Evolutionary conservation across 2,329 filamentous ascomycete species (phyloP), one percentile per base, ranked within the genome.

Genomic region (Exophiala calicioides): DNA sequence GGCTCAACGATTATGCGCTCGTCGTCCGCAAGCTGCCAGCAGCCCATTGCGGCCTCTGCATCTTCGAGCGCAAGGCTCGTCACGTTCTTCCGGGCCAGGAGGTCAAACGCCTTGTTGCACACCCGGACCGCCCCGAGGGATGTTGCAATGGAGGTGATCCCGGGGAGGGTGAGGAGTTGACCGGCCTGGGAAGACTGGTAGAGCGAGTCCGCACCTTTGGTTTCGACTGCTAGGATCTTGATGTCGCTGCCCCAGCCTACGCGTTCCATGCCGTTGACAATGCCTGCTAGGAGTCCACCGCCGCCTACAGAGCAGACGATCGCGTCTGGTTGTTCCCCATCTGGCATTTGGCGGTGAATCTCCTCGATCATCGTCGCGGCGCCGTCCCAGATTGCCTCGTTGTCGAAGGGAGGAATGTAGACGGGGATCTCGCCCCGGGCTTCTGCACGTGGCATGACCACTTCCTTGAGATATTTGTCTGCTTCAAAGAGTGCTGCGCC

Each of bases 1-100:
- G 85, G 74, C 71, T 97, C 91, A 3, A 95, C 88, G 47, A 95
- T 72, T 46, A 91, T 70, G 18, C 85, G 73, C 58, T 90, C 87
- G 51, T 95, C 89, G 56, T 96, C 86, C 7, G 88, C 84, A 52
- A 96, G 83, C 19, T 80, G 74, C 59, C 85, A 82, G 43, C 85
- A 86, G 3, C 83, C 89, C 68, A 84, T 79, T n/a, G 87, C 89
- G 0, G 91, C 90, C 61, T 93, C 87, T 3, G 81, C 82, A 59
- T 93, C 88, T 2, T 74, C 76, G 7, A 93, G 72, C 0, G 88
- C 84, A 2, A 79, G 68, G 54, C 77, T 82, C 24, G 74, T 73
- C 15, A 85, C 77, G 30, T 44, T 32, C 34, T 73, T 71, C 48
- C 65, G 62, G 31, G 74, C 65, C 1, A 77, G 80, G 65, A 86